phyloP scores from a whole-genome alignment of 2,329 filamentous ascomycete species.

The Aspergillus latus region DNA sequence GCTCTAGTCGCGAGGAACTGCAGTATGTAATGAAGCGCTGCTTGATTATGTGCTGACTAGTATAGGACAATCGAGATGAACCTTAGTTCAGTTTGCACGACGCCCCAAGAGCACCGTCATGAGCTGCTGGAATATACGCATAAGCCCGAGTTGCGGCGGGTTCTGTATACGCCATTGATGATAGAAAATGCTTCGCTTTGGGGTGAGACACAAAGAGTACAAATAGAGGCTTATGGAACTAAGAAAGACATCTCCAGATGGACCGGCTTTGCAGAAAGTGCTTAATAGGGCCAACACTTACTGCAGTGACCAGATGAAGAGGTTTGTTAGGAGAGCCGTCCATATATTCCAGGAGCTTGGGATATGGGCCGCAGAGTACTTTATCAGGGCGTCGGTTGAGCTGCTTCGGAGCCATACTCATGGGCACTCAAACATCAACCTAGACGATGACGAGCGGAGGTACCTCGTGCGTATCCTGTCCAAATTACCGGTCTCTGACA shows the following conservation, averaged over 20 bases:
- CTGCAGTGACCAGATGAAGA: constrained; percentile 56
- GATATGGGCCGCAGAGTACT: constrained; percentile 67
- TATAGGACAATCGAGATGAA: constrained; percentile 62
- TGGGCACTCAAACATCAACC: constrained; percentile 38
- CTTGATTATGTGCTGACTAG: constrained; percentile 6
- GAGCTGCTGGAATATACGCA: constrained; percentile 70
- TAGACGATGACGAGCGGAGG: constrained; percentile 52
- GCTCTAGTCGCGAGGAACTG: constrained; percentile 56
- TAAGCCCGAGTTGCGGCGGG: constrained; percentile 51
- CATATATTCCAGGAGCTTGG: constrained; percentile 62
- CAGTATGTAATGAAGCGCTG: constrained; percentile 35
- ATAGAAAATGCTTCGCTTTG: not conserved
- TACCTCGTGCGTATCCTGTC: constrained; percentile 53
- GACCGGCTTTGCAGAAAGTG: constrained; percentile 27
- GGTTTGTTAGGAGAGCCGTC: constrained; percentile 52
- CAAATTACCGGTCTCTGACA: constrained; percentile 23
- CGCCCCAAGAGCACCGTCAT: constrained; percentile 66
- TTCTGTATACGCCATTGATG: constrained; percentile 21
- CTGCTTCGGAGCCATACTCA: constrained; percentile 28
- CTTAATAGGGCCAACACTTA: constrained; percentile 35
- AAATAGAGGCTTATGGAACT: constrained; percentile 50
- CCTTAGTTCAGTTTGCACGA: constrained; percentile 67
- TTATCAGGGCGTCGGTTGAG: constrained; percentile 55
- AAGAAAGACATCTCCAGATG: constrained; percentile 38
- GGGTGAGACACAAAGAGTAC: constrained; percentile 40